phyloP scores from a whole-genome alignment of 495 filamentous ascomycete genomes.

The Neurospora cerealis region DNA sequence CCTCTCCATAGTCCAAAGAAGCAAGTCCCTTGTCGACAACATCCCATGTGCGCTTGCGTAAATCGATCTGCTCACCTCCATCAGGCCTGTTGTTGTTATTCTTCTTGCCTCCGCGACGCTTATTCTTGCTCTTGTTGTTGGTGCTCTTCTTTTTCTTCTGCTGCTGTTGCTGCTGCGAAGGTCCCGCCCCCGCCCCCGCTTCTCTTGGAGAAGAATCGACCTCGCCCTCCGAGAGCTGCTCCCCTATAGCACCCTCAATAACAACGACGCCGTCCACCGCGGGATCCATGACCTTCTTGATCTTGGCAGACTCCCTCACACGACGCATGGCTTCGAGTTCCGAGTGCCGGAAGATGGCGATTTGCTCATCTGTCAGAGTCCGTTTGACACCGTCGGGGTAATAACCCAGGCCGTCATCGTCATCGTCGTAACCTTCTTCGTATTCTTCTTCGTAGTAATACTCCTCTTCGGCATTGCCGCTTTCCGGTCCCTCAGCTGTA shows the following conservation, averaged over 20 bases:
- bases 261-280: slow-evolving; percentile 4
- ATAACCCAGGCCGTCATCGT: slow-evolving; percentile 70
- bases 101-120: slow-evolving; percentile 14
- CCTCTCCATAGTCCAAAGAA: slow-evolving; percentile 43
- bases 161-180: slow-evolving; percentile 6
- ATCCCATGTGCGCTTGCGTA: slow-evolving; percentile 51
- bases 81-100: slow-evolving; percentile 28
- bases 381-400: slow-evolving; percentile 85
- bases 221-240: slow-evolving; percentile 18
- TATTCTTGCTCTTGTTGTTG: neutral
- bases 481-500: neutral
- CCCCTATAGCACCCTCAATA: neutral
- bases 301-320: slow-evolving; percentile 16
- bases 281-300: slow-evolving; percentile 9
- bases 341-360: slow-evolving; percentile 80
- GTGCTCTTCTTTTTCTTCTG: slow-evolving; percentile 16
- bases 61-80: slow-evolving; percentile 38
- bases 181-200: neutral
- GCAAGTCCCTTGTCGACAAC: slow-evolving; percentile 41
- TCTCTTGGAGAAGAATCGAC: slow-evolving; percentile 19
- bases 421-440: slow-evolving; percentile 27
- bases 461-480: neutral
- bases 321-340: slow-evolving; percentile 70
- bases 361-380: slow-evolving; percentile 85
- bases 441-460: slow-evolving; percentile 6